Conservation (phyloP, 305 asterid genomes). For the Fraxinus baroniana region DNA sequence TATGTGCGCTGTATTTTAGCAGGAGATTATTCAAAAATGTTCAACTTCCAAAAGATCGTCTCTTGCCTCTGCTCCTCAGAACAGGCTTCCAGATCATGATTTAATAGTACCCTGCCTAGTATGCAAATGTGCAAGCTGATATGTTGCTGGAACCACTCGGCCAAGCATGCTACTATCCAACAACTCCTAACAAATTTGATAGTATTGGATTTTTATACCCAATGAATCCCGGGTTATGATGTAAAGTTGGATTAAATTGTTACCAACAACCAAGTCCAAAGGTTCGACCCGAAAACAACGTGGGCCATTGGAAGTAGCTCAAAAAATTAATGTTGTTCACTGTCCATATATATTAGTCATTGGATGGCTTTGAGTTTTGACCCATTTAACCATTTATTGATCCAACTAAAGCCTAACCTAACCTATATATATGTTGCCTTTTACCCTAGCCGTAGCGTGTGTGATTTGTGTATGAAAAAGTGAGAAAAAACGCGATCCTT, state of each 20-base stretch:
- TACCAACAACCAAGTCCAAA: neutral
- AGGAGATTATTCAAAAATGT: neutral
- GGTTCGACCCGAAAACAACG: neutral
- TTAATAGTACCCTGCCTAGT: neutral
- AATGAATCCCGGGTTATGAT: neutral
- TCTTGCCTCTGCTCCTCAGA: neutral
- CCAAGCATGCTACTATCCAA: neutral
- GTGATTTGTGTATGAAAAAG: neutral
- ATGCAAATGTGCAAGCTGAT: conserved; percentile 8
- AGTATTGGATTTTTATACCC: neutral
- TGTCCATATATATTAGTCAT: too few species aligned
- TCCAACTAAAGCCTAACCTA: too few species aligned
- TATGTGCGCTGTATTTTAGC: neutral
- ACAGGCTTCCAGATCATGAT: neutral
- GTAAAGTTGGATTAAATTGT: neutral
- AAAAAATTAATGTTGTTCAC: too few species aligned
- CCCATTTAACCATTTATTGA: too few species aligned
- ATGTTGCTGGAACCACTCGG: neutral
- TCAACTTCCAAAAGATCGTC: neutral
- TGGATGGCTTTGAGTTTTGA: too few species aligned
- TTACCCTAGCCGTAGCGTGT: too few species aligned
- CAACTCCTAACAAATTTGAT: neutral
- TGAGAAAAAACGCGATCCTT: neutral
- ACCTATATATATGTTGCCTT: too few species aligned
- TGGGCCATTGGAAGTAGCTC: neutral